Evolutionary conservation across 106 monocot genomes (phyloP), one percentile per base, ranked within the genome.

Genomic region (Allium fistulosum): DNA sequence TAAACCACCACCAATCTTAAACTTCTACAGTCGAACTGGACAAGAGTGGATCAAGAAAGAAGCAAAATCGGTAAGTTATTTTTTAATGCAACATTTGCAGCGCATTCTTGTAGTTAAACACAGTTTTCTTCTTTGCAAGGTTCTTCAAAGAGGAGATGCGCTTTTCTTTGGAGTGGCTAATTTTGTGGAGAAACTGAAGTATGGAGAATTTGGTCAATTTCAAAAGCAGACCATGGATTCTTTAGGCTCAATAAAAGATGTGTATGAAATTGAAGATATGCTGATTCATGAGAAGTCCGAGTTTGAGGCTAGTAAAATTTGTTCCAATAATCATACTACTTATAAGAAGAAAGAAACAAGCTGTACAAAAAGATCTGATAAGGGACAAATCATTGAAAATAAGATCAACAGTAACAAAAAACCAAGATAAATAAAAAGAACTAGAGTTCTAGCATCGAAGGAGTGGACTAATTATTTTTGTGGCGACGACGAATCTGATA

Each of bases 41-140:
- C 84, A 79, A 70, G 90, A 87, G n/a, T 90, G 83, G 87, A 67
- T 85, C 48, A 79, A 78, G 48, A 80, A 52, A 72, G 94, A 87
- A 72, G 79, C 75, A 66, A 90, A 76, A 87, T 73, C 87, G 63
- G 94, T 94, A 83, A 61, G 84, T 26, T 10, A 16, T 52, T 17
- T n/a, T 65, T 14, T 58, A 72, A 49, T 17, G 51, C 7, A 50
- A 47, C 60, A 26, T 10, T 63, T 63, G 49, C 18, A 9, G n/a
- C 49, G 26, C 26, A 68, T 10, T 46, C 67, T 49, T 49, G 59
- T 65, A 53, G 58, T 51, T 80, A 37, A 37, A 72, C 28, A 14
- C 45, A 68, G 45, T 18, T 59, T 12, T 74, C 53, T 66, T 63
- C 75, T 49, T 69, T 71, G 18, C 37, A 64, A 94, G 90, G 78